Evolutionary conservation across 1,139 yeast genomes (phyloP).

Genomic region (Debaryomycetaceae sp.): DNA sequence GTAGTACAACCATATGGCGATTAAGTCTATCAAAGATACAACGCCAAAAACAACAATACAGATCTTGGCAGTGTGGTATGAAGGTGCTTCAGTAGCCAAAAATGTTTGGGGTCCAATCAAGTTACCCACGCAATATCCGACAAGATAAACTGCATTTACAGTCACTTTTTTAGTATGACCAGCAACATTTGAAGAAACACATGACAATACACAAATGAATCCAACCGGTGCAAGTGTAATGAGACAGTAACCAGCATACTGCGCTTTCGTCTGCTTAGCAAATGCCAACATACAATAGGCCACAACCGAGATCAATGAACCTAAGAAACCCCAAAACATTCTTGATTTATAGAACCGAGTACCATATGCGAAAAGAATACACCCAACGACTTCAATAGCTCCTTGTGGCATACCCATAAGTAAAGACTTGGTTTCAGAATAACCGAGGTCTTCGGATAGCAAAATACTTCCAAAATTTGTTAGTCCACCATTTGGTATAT

Average conservation of each 20-base stretch:
- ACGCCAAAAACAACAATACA: constrained; percentile 32
- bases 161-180: constrained; percentile 69
- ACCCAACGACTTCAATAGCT: constrained; percentile 41
- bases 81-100: constrained; percentile 50
- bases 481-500: constrained; percentile 32
- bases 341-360: constrained; percentile 30
- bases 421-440: constrained; percentile 20
- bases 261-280: constrained; percentile 29
- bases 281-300: constrained; percentile 50
- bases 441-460: constrained; percentile 43
- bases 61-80: constrained; percentile 44
- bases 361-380: constrained; percentile 30
- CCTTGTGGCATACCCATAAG: constrained; percentile 36
- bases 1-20: constrained; percentile 3
- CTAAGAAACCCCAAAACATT: constrained; percentile 42
- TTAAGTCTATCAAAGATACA: constrained; percentile 3
- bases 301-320: constrained; percentile 32
- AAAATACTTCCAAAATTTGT: constrained; percentile 41
- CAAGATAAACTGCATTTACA: constrained; percentile 55
- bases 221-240: constrained; percentile 31
- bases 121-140: constrained; percentile 68
- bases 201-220: constrained; percentile 46
- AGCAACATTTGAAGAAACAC: constrained; percentile 57
- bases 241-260: constrained; percentile 26
- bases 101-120: constrained; percentile 72